These are phyloP conservation scores for Cyathus striatus DNA, from an alignment of 768 basidiomycete genomes.

Conservation along the genomic window DNA sequence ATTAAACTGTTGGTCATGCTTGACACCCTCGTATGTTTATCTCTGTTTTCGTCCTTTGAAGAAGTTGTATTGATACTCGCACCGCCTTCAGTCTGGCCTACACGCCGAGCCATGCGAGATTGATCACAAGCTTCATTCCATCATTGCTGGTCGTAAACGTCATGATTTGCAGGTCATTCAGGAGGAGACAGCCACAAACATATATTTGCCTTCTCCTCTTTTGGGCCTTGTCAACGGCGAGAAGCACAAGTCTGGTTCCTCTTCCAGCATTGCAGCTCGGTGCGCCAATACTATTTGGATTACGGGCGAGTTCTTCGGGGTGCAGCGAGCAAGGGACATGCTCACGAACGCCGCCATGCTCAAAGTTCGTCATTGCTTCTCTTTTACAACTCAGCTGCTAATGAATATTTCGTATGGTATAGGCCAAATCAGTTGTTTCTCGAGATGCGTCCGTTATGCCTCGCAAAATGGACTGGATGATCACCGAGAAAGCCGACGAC, in stretches of 20 bases:
- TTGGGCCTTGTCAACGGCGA: conserved; percentile 81
- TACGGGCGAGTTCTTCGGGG: conserved; percentile 96
- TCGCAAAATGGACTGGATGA: conserved; percentile 97
- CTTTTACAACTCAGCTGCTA: conserved; percentile 3
- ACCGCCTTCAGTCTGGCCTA: conserved; percentile 67
- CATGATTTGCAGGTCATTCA: conserved; percentile 85
- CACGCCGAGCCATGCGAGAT: conserved; percentile 91
- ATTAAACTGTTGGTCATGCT: conserved; percentile 90
- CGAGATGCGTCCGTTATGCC: conserved; percentile 92
- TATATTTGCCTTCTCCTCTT: conserved; percentile 88
- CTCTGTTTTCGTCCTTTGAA: not conserved
- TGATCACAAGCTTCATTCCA: conserved; percentile 89
- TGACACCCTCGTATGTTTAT: conserved; percentile 95
- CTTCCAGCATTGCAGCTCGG: conserved; percentile 34
- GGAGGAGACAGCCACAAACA: conserved; percentile 96
- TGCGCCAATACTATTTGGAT: conserved; percentile 86
- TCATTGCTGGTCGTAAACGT: conserved; percentile 88
- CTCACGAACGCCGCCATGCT: conserved; percentile 79
- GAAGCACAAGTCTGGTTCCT: conserved; percentile 31
- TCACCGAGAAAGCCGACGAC: conserved; percentile 94
- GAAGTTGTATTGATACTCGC: not conserved
- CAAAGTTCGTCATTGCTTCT: conserved; percentile 52
- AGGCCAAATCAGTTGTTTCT: conserved; percentile 89
- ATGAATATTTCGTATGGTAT: not conserved
- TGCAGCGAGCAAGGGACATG: conserved; percentile 94